Conservation (phyloP, 2,329 filamentous ascomycete genomes). For the Penicillium sp. region DNA sequence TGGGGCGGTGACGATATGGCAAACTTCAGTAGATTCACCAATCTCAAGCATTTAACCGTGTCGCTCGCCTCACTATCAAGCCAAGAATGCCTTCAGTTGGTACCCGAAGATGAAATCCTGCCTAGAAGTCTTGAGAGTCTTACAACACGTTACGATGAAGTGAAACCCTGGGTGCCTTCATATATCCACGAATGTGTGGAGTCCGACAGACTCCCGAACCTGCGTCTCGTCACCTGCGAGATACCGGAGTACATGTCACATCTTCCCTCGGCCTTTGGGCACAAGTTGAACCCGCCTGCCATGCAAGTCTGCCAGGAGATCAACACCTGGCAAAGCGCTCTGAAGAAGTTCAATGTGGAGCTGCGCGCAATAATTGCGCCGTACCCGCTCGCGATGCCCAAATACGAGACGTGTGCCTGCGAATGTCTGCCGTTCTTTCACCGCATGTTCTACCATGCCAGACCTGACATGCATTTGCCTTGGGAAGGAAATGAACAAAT, state of each 20-base stretch:
- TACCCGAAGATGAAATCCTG: background rate
- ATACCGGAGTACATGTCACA: slow-evolving; percentile 1
- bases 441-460: slow-evolving; percentile 5
- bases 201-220: background rate
- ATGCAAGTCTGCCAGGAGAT: slow-evolving; percentile 3
- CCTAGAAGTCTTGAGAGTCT: slow-evolving; percentile 8
- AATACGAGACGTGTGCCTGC: slow-evolving; percentile 7
- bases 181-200: background rate
- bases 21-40: background rate
- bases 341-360: background rate
- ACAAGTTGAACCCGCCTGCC: background rate
- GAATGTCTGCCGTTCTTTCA: slow-evolving; percentile 9
- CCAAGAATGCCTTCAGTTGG: background rate
- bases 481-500: background rate
- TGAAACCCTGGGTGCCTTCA: background rate
- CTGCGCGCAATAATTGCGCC: background rate
- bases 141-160: slow-evolving; percentile 6
- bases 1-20: slow-evolving; percentile 1
- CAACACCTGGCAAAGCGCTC: slow-evolving; percentile 2
- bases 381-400: slow-evolving; percentile 1
- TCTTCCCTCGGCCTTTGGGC: slow-evolving; percentile 2
- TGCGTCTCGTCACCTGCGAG: slow-evolving; percentile 3
- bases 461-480: background rate
- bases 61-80: slow-evolving; percentile 1
- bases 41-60: slow-evolving; percentile 5